These are phyloP conservation scores for Lactarius quietus DNA, from an alignment of 768 basidiomycete species.

Conservation along the genomic window DNA sequence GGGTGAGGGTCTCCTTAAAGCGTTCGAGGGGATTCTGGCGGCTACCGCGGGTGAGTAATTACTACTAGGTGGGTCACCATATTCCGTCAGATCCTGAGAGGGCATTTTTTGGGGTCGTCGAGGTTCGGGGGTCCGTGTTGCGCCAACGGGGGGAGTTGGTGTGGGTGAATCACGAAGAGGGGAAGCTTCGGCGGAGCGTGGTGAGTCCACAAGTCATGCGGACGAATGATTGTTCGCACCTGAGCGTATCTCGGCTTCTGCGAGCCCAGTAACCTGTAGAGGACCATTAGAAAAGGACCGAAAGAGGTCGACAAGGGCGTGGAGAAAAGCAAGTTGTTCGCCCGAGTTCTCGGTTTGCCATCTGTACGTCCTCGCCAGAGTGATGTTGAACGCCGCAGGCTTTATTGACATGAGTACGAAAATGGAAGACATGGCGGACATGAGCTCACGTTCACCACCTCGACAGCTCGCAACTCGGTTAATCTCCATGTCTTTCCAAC, in stretches of 20 bases:
- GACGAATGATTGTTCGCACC: conserved; percentile 32
- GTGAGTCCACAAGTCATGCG: conserved; percentile 1
- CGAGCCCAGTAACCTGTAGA: conserved; percentile 58
- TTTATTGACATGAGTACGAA: conserved; percentile 30
- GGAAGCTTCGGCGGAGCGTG: background rate
- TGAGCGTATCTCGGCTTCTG: conserved; percentile 38
- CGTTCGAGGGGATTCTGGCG: background rate
- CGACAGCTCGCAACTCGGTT: conserved; percentile 73
- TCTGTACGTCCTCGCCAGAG: conserved; percentile 82
- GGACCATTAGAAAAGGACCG: conserved; percentile 37
- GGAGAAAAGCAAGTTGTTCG: conserved; percentile 75
- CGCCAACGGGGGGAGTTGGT: conserved; percentile 4
- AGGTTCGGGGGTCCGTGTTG: background rate
- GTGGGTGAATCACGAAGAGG: conserved; percentile 16
- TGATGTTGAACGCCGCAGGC: conserved; percentile 72
- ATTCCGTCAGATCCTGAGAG: conserved; percentile 12
- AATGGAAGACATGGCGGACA: conserved; percentile 2
- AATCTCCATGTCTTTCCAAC: conserved; percentile 97
- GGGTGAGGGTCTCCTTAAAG: conserved; percentile 16
- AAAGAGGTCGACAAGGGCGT: conserved; percentile 61
- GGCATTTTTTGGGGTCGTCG: background rate
- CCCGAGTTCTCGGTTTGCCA: conserved; percentile 78
- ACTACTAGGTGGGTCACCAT: conserved; percentile 16
- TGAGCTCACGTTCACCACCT: conserved; percentile 46
- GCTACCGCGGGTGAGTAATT: conserved; percentile 7